Conservation (phyloP, 805 yeast genomes). For the Ogataea angusta region DNA sequence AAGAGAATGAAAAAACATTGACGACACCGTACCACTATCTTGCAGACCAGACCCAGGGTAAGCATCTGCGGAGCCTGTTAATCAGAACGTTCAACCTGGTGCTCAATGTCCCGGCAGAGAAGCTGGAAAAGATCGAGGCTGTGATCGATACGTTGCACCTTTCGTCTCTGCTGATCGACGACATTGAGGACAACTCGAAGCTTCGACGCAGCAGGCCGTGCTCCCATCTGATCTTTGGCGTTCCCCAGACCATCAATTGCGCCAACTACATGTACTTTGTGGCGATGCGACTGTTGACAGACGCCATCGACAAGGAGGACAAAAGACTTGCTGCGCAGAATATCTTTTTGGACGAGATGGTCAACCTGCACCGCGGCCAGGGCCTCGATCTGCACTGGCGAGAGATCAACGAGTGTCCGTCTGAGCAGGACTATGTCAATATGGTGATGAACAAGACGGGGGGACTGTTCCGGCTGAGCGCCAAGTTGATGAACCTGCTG, state of each 20-base stretch:
- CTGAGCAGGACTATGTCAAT: conserved; percentile 58
- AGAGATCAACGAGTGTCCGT: conserved; percentile 57
- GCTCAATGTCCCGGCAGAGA: conserved; percentile 39
- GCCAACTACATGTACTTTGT: conserved; percentile 79
- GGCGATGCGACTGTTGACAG: conserved; percentile 50
- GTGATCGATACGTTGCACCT: conserved; percentile 62
- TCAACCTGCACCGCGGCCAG: conserved; percentile 85
- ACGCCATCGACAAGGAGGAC: conserved; percentile 23
- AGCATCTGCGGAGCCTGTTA: conserved; percentile 48
- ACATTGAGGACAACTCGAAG: conserved; percentile 76
- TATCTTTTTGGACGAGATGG: conserved; percentile 67
- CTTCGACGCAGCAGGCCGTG: conserved; percentile 75
- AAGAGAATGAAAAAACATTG: conserved; percentile 28
- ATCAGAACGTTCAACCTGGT: conserved; percentile 54
- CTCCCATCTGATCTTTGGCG: conserved; percentile 75
- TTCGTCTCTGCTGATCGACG: conserved; percentile 74
- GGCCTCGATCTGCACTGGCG: conserved; percentile 90
- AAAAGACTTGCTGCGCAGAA: conserved; percentile 30
- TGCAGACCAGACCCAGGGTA: conserved; percentile 47
- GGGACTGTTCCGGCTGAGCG: conserved; percentile 76
- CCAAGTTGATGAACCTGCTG: conserved; percentile 50
- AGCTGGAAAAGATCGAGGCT: conserved; percentile 39
- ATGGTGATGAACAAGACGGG: conserved; percentile 92
- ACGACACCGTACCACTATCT: conserved; percentile 51
- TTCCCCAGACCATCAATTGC: conserved; percentile 76